These are phyloP conservation scores for Starmerella floricola DNA, from an alignment of 805 yeast genomes.

Conservation along the genomic window DNA sequence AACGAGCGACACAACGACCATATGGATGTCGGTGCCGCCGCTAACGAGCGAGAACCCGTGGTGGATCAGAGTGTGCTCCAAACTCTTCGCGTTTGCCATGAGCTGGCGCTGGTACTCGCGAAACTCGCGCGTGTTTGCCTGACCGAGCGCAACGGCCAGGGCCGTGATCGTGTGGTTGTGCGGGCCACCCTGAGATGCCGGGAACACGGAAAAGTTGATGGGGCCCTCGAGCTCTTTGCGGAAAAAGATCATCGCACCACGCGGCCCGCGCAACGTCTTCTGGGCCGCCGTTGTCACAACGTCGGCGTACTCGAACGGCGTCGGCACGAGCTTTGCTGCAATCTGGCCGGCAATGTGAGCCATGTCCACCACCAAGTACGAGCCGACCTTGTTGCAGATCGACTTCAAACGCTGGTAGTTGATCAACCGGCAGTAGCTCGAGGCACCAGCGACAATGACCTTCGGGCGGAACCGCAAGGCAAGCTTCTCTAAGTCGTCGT, in stretches of 20 bases:
- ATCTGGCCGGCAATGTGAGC: slow-evolving; percentile 96
- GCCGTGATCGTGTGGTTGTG: slow-evolving; percentile 98
- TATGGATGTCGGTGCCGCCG: slow-evolving; percentile 93
- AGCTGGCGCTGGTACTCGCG: slow-evolving; percentile 81
- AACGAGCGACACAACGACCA: slow-evolving; percentile 72
- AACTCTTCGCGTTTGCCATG: slow-evolving; percentile 68
- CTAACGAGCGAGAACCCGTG: slow-evolving; percentile 76
- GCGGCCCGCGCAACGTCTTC: slow-evolving; percentile 96
- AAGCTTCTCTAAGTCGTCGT: slow-evolving; percentile 82
- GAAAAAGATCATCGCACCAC: slow-evolving; percentile 98
- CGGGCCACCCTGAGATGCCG: slow-evolving; percentile 99
- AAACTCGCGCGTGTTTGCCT: slow-evolving; percentile 82
- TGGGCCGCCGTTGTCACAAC: slow-evolving; percentile 98
- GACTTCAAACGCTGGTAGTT: slow-evolving; percentile 92
- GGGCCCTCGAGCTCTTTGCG: slow-evolving; percentile 90
- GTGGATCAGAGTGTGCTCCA: slow-evolving; percentile 59
- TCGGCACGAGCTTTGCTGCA: slow-evolving; percentile 86
- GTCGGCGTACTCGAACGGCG: slow-evolving; percentile 94
- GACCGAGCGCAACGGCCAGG: slow-evolving; percentile 89
- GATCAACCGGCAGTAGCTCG: slow-evolving; percentile 90
- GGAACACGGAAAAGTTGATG: slow-evolving; percentile 96
- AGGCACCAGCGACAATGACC: slow-evolving; percentile 92
- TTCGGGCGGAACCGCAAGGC: slow-evolving; percentile 90
- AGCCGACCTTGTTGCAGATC: slow-evolving; percentile 92
- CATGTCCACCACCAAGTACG: slow-evolving; percentile 92